Conservation (phyloP, 108 stramenopile genomes). For the Nitzschia sp. region DNA sequence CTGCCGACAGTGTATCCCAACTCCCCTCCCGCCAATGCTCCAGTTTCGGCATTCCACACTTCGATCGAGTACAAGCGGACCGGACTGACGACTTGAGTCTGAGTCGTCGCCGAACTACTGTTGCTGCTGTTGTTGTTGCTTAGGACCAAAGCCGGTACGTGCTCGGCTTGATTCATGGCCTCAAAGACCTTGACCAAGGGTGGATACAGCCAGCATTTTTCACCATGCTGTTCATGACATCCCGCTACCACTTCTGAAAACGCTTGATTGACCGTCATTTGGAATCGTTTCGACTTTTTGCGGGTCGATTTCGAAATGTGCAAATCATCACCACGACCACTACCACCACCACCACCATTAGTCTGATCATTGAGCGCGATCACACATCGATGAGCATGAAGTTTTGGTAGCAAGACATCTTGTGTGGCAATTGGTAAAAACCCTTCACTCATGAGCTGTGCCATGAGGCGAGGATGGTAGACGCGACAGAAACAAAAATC, state of each 20-base stretch:
- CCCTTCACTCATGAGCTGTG: constrained; percentile 81
- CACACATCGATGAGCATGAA: constrained; percentile 77
- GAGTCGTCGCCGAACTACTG: background rate
- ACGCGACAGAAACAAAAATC: constrained; percentile 69
- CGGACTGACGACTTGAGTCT: constrained; percentile 20
- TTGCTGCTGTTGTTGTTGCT: constrained; percentile 7
- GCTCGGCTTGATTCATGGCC: constrained; percentile 34
- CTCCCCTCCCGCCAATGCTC: constrained; percentile 77
- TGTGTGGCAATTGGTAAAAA: constrained; percentile 84
- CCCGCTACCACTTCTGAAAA: constrained; percentile 74
- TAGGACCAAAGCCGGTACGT: constrained; percentile 5
- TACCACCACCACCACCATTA: no score
- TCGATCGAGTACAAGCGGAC: constrained; percentile 83
- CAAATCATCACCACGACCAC: constrained; percentile 35
- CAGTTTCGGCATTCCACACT: constrained; percentile 58
- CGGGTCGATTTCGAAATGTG: constrained; percentile 74
- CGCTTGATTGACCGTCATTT: constrained; percentile 61
- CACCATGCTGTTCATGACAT: constrained; percentile 78
- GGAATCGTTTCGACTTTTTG: constrained; percentile 66
- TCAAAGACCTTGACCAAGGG: constrained; percentile 69
- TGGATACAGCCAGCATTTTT: constrained; percentile 72
- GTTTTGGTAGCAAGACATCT: constrained; percentile 69
- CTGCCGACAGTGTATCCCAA: constrained; percentile 81
- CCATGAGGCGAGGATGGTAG: constrained; percentile 65
- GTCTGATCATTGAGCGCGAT: constrained; percentile 36